Evolutionary conservation across 768 basidiomycete genomes (phyloP).

Genomic region (Filobasidium wieringae): DNA sequence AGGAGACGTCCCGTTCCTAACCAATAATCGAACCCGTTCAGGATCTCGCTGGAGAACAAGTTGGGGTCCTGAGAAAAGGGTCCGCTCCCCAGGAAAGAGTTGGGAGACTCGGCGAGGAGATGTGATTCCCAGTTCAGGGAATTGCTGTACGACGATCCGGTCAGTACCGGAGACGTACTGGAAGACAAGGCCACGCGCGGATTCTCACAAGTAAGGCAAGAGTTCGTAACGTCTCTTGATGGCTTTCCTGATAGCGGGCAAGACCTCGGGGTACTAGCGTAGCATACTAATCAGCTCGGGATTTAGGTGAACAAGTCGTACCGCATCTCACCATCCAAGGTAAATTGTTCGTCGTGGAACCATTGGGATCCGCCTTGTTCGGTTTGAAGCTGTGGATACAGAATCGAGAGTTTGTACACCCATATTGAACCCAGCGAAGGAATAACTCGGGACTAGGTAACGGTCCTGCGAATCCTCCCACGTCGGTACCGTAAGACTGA

Average conservation of each 20-base stretch:
- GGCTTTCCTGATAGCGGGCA: conserved; percentile 26
- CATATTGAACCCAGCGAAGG: conserved; percentile 35
- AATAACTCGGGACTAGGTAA: conserved; percentile 34
- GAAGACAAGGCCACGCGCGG: background rate
- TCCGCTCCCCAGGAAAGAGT: conserved; percentile 30
- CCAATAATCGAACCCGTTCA: conserved; percentile 38
- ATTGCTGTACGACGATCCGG: conserved; percentile 14
- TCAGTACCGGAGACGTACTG: background rate
- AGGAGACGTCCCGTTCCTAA: conserved; percentile 33
- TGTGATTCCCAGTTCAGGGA: conserved; percentile 32
- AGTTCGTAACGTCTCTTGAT: conserved; percentile 38
- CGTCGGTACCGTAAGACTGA: conserved; percentile 30
- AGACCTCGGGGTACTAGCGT: conserved; percentile 31
- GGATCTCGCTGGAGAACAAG: conserved; percentile 27
- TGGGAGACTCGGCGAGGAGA: conserved; percentile 25
- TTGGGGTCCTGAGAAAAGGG: conserved; percentile 29
- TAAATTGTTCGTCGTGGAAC: conserved; percentile 27
- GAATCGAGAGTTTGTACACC: conserved; percentile 32
- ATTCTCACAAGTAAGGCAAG: conserved; percentile 34
- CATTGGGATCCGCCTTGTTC: conserved; percentile 24
- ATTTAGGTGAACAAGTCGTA: background rate
- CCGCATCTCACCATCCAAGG: conserved; percentile 33
- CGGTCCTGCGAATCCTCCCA: conserved; percentile 37
- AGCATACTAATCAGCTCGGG: background rate
- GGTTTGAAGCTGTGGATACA: conserved; percentile 39